phyloP scores from a whole-genome alignment of 805 yeast species.

The Saccharomycopsis javanensis region DNA sequence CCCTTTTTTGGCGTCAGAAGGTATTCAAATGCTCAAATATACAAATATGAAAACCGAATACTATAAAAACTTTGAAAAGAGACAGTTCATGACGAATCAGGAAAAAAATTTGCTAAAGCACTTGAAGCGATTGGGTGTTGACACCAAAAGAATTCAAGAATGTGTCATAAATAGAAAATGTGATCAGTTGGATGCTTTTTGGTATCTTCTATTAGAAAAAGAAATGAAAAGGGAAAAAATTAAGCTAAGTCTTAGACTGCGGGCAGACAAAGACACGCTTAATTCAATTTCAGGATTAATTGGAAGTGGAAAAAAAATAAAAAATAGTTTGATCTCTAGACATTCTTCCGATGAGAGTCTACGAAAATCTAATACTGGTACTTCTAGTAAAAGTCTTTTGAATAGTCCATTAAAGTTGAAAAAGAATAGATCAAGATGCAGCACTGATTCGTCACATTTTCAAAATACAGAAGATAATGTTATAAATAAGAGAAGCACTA shows the following conservation, averaged over 20 bases:
- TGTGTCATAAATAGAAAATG: conserved; percentile 51
- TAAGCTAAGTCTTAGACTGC: conserved; percentile 17
- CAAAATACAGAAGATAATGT: neutral
- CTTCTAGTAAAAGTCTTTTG: neutral
- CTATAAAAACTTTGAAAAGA: conserved; percentile 4
- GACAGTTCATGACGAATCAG: conserved; percentile 12
- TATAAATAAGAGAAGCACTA: neutral
- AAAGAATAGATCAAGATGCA: neutral
- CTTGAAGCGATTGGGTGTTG: conserved; percentile 18
- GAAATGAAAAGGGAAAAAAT: conserved; percentile 27
- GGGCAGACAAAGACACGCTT: conserved; percentile 6
- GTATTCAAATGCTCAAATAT: conserved; percentile 32
- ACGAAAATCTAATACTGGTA: neutral
- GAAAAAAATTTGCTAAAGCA: conserved; percentile 19
- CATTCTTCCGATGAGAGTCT: neutral
- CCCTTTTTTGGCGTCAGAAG: conserved; percentile 41
- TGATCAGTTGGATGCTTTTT: conserved; percentile 35
- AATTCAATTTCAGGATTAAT: conserved; percentile 10
- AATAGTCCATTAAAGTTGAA: neutral
- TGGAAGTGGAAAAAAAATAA: conserved; percentile 13
- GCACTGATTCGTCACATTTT: neutral
- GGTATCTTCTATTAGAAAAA: conserved; percentile 21
- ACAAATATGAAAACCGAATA: conserved; percentile 24
- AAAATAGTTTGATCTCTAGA: neutral
- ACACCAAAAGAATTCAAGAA: conserved; percentile 14